A percentile compares a stretch with the other conserved stretches of the same genome.
Conservation (phyloP, 192 early-diverging fungal species). For the Podila horticola region DNA sequence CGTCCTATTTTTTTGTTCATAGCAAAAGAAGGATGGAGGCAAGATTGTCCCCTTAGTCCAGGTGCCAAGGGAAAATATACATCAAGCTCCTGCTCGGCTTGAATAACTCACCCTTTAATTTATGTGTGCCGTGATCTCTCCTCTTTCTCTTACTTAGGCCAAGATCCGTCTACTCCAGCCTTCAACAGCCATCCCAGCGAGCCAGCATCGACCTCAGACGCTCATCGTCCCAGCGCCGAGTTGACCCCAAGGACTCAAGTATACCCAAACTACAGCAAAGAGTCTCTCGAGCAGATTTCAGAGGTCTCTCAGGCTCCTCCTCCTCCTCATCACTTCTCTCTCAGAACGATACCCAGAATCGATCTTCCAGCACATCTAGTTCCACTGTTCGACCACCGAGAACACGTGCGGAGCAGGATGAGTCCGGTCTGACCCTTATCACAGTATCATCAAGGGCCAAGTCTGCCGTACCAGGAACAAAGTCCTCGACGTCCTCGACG, state of each 20-base stretch:
- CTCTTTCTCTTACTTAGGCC: constrained; percentile 5
- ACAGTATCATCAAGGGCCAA: neutral
- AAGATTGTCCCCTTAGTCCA: too few species aligned
- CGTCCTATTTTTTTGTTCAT: constrained; percentile 13
- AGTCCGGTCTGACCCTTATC: neutral
- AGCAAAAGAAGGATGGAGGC: constrained; percentile 10
- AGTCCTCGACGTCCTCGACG: neutral
- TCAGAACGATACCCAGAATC: neutral
- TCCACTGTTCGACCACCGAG: neutral
- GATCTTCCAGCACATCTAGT: neutral
- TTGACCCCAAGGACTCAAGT: neutral
- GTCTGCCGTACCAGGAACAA: neutral
- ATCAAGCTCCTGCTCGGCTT: neutral
- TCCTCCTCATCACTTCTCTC: neutral
- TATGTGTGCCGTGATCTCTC: neutral
- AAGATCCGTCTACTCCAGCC: constrained; percentile 15
- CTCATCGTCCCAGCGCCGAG: constrained; percentile 21
- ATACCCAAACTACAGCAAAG: constrained; percentile 31
- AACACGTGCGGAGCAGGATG: neutral
- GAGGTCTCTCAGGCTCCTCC: neutral
- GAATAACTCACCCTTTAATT: constrained; percentile 14
- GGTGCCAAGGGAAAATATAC: too few species aligned
- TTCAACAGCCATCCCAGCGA: constrained; percentile 12
- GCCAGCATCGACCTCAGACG: constrained; percentile 17
- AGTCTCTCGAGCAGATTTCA: constrained; percentile 7